Evolutionary conservation across 768 basidiomycete species (phyloP), one percentile per base, ranked within the genome.

Genomic region (Cystobasidium onofrii): DNA sequence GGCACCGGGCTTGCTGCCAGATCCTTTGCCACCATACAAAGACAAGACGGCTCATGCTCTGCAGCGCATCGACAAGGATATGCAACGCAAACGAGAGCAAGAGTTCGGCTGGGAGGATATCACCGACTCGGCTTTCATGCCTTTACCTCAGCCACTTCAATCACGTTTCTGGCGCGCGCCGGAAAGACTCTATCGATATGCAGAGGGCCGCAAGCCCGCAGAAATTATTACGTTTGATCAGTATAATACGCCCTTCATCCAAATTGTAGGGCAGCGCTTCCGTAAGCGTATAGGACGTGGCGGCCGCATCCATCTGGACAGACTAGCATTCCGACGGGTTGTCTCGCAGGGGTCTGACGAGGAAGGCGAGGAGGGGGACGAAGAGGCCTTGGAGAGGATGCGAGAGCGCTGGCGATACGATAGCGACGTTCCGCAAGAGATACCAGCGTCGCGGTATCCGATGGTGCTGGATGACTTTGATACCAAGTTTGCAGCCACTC

Each of bases 31-130:
- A 65, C 69, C 75, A 60, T 78, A 78, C 77, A 79, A 84, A 29
- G 89, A 90, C 74, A 87, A 90, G 33, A 82, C 85, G 61, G 83
- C 83, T 0, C 81, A 84, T 13, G 88, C 92, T 75, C 85, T 83
- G 72, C 84, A 84, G 57, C 85, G 85, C 79, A 85, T 89, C 80
- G 90, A 88, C 78, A 83, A 83, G n/a, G 84, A 86, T 55, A 81
- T 89, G 79, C 83, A 80, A 29, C 83, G 83, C 62, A 87, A 88
- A 80, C 89, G 88, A 79, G 89, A 92, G 62, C 81, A 84, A 61
- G 90, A 93, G 77, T 85, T 88, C 62, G 85, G 87, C 63, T 95
- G 91, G 88, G 93, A 95, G 77, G 93, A 97, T 79, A 83, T 85
- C 65, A 85, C 91, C 76, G 93, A 96, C 89, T 86, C 86, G 75